Base-by-base conservation (phyloP, 1,284 basidiomycete species). In the Apiotrichum laibachii region DNA sequence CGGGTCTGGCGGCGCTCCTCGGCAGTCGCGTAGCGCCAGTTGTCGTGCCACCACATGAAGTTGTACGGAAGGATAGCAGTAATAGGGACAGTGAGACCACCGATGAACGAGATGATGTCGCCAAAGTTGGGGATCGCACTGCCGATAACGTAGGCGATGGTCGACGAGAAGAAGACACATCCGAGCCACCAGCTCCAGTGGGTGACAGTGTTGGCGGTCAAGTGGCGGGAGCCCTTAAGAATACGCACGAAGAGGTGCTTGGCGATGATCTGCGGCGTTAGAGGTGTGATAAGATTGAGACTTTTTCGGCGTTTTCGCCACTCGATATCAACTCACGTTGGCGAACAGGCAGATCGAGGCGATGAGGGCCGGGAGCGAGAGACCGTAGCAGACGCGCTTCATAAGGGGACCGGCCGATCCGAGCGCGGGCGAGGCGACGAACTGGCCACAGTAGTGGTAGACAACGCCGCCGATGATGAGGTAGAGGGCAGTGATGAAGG, bases 201-300 rank as follows among this genome's bases (percentile, higher is more conserved):
- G 9, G 81, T 74, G 18, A 78, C 10, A 0, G 85, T 86, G 63
- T 85, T 84, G 19, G 77, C 79, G 63, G 85, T 81, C 56, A 88
- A 70, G 70, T 88, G 86, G n/a, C 72, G 72, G 13, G 82, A 81
- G 60, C 81, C 80, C 16, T 84, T 80, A 67, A 87, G 84, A 56
- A 84, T 62, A 12, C 85, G 81, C 57, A 88, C 80, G 67, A 88
- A 87, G 55, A 86, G 65, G 52, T 85, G 81, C 70, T 86, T 86
- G 40, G 84, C 83, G 15, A 83, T 81, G 26, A 48, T 31, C 26
- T 31, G 26, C 26, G 26, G 26, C 26, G 26, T 31, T 31, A 31
- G 26, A 31, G 26, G 26, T 31, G 26, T 31, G 26, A 31, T 31
- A 4, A 31, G 4, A 31, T 31, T 31, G 3, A n/a, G n/a, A 31